Base-by-base conservation (phyloP, 164 flowering plant genomes). In the Annona cherimola region DNA sequence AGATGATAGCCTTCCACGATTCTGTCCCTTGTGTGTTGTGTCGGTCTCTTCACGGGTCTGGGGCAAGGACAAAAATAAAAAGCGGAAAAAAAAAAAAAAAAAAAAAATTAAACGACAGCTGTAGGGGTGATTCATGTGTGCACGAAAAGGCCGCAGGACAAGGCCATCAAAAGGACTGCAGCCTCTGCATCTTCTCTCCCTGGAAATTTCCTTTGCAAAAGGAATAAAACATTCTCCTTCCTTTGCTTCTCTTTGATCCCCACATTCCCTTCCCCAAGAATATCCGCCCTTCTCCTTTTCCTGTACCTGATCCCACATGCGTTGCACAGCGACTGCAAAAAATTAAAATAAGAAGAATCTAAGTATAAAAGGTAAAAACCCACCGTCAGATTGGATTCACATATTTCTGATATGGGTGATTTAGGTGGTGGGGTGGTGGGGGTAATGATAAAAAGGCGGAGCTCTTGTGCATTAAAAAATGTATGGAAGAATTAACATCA, bases 261-360 rank as follows among this genome's bases (percentile, higher is more conserved):
- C 35, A 81, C 81, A 5, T 80, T 81, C 67, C 82, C 71, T 18
- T 80, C 50, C 8, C 61, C 74, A 41, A 81, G 66, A 63, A 84
- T 61, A 60, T 79, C 84, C 67, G 83, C 73, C 76, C 67, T 63
- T 46, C 92, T 84, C 83, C 83, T 87, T 82, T 93, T 93, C 78
- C 98, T 83, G 83, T 87, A 83, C 71, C 90, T 86, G 77, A 93
- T 93, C 84, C 98, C 97, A 74, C 98, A 93, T 35, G 98, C 98
- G 74, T 93, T 91, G 69, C 98, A 93, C 5, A 91, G 81, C 8
- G 95, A 86, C 97, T 91, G 88, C 69, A 82, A 70, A 55, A 68
- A 35, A 19, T 9, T 12, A 55, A 46, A 57, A 50, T 20, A 75
- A 68, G 6, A 69, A 68, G 67, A 61, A 19, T 18, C 4, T 16